Evolutionary conservation across 108 stramenopile species (phyloP).

Genomic region (Stephanodiscus triporus): DNA sequence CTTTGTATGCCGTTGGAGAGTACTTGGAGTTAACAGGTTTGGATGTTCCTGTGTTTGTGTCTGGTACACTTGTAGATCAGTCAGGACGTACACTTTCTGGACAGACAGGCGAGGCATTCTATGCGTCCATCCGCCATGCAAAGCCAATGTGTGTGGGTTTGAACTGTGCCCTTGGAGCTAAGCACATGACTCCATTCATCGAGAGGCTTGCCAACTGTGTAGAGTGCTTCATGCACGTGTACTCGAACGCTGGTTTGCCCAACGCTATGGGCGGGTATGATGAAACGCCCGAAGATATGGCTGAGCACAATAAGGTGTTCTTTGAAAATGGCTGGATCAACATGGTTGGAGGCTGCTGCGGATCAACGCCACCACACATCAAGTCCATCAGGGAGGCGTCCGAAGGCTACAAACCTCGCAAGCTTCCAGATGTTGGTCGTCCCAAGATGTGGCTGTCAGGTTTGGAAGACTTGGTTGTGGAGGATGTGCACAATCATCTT

Average conservation of each 20-base stretch:
- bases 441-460: conserved; percentile 98
- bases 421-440: conserved; percentile 79
- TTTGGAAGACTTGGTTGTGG: conserved; percentile 92
- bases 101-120: conserved; percentile 98
- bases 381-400: conserved; percentile 81
- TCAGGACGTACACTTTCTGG: conserved; percentile 97
- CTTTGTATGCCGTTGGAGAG: conserved; percentile 92
- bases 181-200: conserved; percentile 96
- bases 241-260: conserved; percentile 98
- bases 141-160: conserved; percentile 99
- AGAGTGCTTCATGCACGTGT: conserved; percentile 97
- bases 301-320: conserved; percentile 88
- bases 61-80: conserved; percentile 98
- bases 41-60: conserved; percentile 96
- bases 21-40: conserved; percentile 89
- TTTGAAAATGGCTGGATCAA: conserved; percentile 94
- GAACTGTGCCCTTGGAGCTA: conserved; percentile 98
- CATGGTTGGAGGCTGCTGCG: conserved; percentile 99
- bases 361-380: conserved; percentile 97
- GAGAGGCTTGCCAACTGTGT: conserved; percentile 88
- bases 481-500: conserved; percentile 90
- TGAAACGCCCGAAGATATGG: conserved; percentile 96
- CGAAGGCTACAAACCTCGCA: conserved; percentile 68
- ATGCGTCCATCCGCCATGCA: conserved; percentile 94
- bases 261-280: conserved; percentile 99